phyloP scores from a whole-genome alignment of 768 basidiomycete genomes.

The Leccinum rimulosum region DNA sequence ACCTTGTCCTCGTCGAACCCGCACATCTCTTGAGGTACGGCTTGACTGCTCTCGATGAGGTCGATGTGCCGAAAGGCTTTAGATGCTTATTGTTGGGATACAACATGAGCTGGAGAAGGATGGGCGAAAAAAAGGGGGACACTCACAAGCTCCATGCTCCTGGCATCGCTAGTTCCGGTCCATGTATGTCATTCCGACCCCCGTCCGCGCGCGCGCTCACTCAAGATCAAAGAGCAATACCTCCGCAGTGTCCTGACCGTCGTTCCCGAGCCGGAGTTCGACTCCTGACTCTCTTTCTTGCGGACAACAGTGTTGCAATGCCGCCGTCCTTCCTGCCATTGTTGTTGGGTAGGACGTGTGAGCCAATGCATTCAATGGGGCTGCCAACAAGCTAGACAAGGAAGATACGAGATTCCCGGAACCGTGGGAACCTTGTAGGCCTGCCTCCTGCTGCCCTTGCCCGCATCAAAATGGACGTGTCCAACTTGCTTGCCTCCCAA shows the following conservation, averaged over 20 bases:
- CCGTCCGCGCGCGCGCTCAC: constrained; percentile 18
- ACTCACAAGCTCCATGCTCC: constrained; percentile 92
- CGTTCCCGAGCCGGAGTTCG: constrained; percentile 52
- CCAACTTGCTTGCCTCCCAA: neutral
- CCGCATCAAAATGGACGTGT: neutral
- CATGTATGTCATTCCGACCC: neutral
- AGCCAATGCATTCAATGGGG: too few species aligned
- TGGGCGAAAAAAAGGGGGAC: neutral
- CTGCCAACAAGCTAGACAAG: too few species aligned
- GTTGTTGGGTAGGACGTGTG: too few species aligned
- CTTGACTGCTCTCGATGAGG: constrained; percentile 41
- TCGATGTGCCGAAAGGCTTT: constrained; percentile 80
- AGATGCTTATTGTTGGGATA: constrained; percentile 59
- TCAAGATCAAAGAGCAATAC: constrained; percentile 80
- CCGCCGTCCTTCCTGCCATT: too few species aligned
- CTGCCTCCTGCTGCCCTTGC: neutral
- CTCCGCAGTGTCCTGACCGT: constrained; percentile 66
- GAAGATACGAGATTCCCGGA: too few species aligned
- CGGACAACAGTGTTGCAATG: too few species aligned
- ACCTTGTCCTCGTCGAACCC: constrained; percentile 82
- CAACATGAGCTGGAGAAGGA: constrained; percentile 1
- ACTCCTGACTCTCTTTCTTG: neutral
- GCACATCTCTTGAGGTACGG: constrained; percentile 81
- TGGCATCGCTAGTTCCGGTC: constrained; percentile 79
- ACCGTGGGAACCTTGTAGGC: too few species aligned